These are phyloP conservation scores for Nicotiana sylvestris DNA, from an alignment of 257 asterid genomes.

Conservation along the genomic window DNA sequence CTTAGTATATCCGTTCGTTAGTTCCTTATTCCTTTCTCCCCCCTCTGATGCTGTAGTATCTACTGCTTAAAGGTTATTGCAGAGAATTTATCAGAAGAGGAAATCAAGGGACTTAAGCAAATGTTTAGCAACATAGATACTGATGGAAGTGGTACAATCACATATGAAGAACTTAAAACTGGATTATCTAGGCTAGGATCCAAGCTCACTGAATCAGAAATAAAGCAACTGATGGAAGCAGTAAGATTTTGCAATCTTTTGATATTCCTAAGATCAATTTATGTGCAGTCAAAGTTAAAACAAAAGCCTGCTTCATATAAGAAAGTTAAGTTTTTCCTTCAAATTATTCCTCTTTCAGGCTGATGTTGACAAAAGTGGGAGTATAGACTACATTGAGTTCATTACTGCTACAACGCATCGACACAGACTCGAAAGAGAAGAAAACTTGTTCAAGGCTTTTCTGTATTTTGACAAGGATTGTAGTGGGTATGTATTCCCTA, in stretches of 20 bases:
- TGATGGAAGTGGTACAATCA: conserved; percentile 19
- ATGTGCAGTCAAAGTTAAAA: neutral
- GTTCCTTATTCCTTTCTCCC: neutral
- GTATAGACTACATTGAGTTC: conserved; percentile 59
- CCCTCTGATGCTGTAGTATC: neutral
- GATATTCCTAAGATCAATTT: neutral
- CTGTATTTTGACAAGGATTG: conserved; percentile 54
- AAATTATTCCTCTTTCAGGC: conserved; percentile 28
- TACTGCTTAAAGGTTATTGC: conserved; percentile 41
- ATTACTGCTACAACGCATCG: conserved; percentile 69
- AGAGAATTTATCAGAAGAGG: conserved; percentile 46
- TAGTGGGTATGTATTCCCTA: conserved; percentile 35
- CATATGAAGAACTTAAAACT: conserved; percentile 18
- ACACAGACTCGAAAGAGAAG: conserved; percentile 60
- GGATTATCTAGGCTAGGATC: conserved; percentile 47
- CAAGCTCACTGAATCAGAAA: conserved; percentile 40
- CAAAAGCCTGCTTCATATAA: no score
- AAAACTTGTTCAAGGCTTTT: conserved; percentile 48
- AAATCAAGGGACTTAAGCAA: conserved; percentile 17
- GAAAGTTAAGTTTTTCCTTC: neutral
- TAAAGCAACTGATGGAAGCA: conserved; percentile 54
- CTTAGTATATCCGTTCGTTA: neutral
- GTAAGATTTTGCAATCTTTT: conserved; percentile 25
- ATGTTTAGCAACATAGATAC: conserved; percentile 21
- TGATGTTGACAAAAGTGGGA: conserved; percentile 60